Base-by-base conservation (phyloP, 2,329 filamentous ascomycete genomes). In the Aspergillus latus region DNA sequence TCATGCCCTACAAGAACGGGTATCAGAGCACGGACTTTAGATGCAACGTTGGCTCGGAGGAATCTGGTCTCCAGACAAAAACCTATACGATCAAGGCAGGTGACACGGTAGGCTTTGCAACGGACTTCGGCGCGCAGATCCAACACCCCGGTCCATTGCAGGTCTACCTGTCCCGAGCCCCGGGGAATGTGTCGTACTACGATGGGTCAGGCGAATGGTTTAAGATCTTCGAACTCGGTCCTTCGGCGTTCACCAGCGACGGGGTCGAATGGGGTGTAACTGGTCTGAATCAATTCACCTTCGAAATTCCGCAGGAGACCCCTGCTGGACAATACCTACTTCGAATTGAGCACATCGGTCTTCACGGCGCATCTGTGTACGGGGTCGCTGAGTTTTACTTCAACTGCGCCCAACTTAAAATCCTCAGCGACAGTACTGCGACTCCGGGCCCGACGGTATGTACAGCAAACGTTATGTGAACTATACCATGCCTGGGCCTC, bases 151-250 rank as follows among this genome's bases (percentile, higher is more conserved):
- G 64, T 10, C 62, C 64, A 36, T 53, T 52, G 8, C 44, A 57
- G 1, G 59, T 64, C 28, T 66, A 66, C 40, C 64, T 66, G 64
- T 64, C 64, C 32, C 64, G 64, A 40, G 64, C 55, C 13, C 57
- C 61, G 7, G 44, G 43, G 42, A 36, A 55, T 5, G 61, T 53
- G 6, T 54, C 55, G n/a, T 1, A 28, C 10, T 60, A 62, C 7
- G 7, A 64, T 32, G 62, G 61, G 3, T 54, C 57, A 3, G 59
- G 59, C 11, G 61, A 62, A 11, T 64, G 62, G 62, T 64, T 64
- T 54, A 64, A 64, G 42, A 57, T 64, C 49, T 15, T 57, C 10
- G 44, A 64, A 34, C 6, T 34, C 30, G 30, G 30, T 7, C 30
- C 30, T 11, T 34, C 30, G 30, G 30, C 30, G 30, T 34, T 34